A percentile compares a stretch with the other conserved stretches of the same genome.
Evolutionary conservation across 805 yeast species (phyloP).

Genomic region (Cephaloascus fragrans): DNA sequence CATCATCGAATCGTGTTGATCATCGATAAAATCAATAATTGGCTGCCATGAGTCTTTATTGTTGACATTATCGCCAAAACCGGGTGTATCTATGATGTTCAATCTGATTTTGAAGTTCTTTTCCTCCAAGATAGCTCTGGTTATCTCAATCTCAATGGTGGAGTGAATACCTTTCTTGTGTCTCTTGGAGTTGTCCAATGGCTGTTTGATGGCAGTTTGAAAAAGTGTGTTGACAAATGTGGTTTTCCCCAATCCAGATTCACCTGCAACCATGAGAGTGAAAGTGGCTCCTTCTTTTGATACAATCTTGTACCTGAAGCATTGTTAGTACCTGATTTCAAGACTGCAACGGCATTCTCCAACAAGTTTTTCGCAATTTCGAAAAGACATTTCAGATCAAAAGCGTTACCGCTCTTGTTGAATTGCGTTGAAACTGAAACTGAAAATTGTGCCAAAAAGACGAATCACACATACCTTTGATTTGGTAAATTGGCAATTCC

Average conservation of each 20-base stretch:
- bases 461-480: conserved; percentile 40
- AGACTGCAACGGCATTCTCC: not conserved
- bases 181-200: conserved; percentile 44
- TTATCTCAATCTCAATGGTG: conserved; percentile 72
- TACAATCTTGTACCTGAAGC: conserved; percentile 55
- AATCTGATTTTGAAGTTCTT: conserved; percentile 69
- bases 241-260: conserved; percentile 87
- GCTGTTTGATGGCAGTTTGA: conserved; percentile 59
- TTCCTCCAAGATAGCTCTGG: conserved; percentile 76
- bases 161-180: conserved; percentile 51
- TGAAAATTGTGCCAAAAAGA: not conserved
- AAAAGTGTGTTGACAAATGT: conserved; percentile 82
- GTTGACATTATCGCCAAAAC: conserved; percentile 86
- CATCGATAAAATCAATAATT: conserved; percentile 79
- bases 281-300: conserved; percentile 68
- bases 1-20: conserved; percentile 82
- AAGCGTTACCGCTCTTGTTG: not conserved
- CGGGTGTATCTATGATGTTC: conserved; percentile 86
- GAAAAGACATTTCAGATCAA: not conserved
- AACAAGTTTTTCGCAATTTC: not conserved
- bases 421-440: not conserved
- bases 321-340: conserved; percentile 3
- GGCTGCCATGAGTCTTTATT: conserved; percentile 84
- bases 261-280: conserved; percentile 85
- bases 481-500: conserved; percentile 70